These are phyloP conservation scores for Ustilago trichophora DNA, from an alignment of 1,284 basidiomycete species.

Conservation along the genomic window DNA sequence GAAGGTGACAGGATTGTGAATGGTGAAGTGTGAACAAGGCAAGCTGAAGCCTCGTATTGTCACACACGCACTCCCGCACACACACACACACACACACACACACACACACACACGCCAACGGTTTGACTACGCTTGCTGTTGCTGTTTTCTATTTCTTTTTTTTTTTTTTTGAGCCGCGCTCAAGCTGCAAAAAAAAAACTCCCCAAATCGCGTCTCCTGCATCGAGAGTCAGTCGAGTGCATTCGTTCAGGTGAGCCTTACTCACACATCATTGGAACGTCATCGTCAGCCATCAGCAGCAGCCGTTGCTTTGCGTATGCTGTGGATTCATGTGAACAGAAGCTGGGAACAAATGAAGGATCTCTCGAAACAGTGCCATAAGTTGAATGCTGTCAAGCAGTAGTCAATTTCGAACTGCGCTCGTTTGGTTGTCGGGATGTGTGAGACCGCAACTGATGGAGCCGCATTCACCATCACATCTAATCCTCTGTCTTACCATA, in stretches of 20 bases:
- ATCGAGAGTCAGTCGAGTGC: neutral
- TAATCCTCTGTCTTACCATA: too few relatives aligned
- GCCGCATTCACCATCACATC: neutral
- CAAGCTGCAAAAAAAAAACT: neutral
- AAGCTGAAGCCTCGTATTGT: slow-evolving; percentile 9
- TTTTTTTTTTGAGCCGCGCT: slow-evolving; percentile 13
- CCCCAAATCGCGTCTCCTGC: slow-evolving; percentile 3
- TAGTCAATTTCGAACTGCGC: neutral
- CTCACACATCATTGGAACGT: neutral
- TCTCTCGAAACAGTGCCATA: too few relatives aligned
- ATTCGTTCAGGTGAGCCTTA: neutral
- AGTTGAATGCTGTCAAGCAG: neutral
- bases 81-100: slow-evolving; percentile 2
- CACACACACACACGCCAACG: slow-evolving; percentile 1
- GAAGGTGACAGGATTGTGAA: slow-evolving; percentile 15
- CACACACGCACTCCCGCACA: slow-evolving; percentile 7
- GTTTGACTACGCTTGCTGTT: too few relatives aligned
- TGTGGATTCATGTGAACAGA: neutral
- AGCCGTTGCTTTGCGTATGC: neutral
- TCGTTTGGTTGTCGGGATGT: too few relatives aligned
- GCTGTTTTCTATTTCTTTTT: neutral
- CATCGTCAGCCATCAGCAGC: neutral
- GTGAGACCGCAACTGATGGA: neutral
- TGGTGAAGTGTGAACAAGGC: slow-evolving; percentile 24
- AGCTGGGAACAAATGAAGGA: too few relatives aligned